Conservation (phyloP, 1,284 basidiomycete genomes). For the Fomitopsis betulina region DNA sequence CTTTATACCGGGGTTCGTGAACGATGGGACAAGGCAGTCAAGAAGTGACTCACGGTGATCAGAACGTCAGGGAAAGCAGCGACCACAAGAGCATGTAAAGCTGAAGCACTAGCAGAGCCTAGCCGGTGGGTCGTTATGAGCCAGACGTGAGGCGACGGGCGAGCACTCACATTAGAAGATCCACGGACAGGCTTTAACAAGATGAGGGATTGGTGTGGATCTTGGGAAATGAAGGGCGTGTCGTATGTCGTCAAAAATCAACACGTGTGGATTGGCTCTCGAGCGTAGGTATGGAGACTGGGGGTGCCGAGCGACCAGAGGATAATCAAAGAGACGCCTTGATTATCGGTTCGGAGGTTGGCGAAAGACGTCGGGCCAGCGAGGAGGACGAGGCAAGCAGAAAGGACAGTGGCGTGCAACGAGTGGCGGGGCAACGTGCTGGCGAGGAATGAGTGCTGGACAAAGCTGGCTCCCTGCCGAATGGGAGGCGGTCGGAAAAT, state of each 20-base stretch:
- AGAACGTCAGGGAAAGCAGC: neutral
- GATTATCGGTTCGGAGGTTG: neutral
- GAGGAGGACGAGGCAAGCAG: neutral
- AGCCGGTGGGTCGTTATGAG: neutral
- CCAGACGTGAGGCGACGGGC: neutral
- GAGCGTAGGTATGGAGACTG: slow-evolving; percentile 17
- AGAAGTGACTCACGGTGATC: neutral
- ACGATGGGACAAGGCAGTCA: neutral
- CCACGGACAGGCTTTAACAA: neutral
- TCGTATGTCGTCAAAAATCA: slow-evolving; percentile 17
- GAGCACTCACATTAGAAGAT: slow-evolving; percentile 5
- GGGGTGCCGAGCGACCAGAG: neutral
- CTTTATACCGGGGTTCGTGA: neutral
- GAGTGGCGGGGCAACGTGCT: slow-evolving; percentile 4
- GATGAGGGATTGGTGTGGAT: neutral
- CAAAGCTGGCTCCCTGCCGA: neutral
- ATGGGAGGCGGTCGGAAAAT: neutral
- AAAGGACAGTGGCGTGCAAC: slow-evolving; percentile 2
- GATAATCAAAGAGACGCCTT: neutral
- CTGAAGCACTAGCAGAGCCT: slow-evolving; percentile 7
- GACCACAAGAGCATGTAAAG: neutral
- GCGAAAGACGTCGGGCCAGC: neutral
- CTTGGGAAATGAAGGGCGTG: slow-evolving; percentile 8
- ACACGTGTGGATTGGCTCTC: slow-evolving; percentile 17
- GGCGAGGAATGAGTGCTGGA: neutral